A percentile compares a stretch with the other conserved stretches of the same genome.
Evolutionary conservation across 805 yeast genomes (phyloP).

Genomic region (Jamesozyma lodderae): DNA sequence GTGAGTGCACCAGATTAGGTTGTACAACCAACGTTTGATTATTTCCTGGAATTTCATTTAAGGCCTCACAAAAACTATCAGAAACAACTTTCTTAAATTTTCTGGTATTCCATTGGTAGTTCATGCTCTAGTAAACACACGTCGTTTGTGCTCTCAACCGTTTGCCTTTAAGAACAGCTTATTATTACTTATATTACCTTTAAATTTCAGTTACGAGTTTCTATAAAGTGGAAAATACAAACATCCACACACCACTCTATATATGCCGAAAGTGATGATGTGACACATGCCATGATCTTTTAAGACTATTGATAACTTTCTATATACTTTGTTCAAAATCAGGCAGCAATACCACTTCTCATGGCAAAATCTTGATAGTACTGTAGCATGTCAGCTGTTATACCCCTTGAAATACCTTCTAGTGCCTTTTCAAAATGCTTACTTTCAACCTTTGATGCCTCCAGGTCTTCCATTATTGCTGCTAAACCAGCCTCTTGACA

Average conservation of each 20-base stretch:
- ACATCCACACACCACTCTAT: too few relatives aligned
- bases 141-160: too few relatives aligned
- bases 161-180: too few relatives aligned
- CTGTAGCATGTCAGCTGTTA: slow-evolving; percentile 74
- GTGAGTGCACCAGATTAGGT: slow-evolving; percentile 12
- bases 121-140: too few relatives aligned
- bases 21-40: slow-evolving; percentile 21
- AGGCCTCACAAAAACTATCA: slow-evolving; percentile 10
- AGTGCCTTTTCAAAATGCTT: slow-evolving; percentile 70
- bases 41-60: slow-evolving; percentile 11
- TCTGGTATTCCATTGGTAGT: slow-evolving; percentile 21
- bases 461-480: slow-evolving; percentile 76
- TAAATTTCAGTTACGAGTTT: too few relatives aligned
- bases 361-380: slow-evolving; percentile 50
- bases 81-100: slow-evolving; percentile 14
- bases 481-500: slow-evolving; percentile 94
- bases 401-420: slow-evolving; percentile 60
- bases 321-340: background rate
- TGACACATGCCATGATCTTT: too few relatives aligned
- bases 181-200: too few relatives aligned
- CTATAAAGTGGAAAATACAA: too few relatives aligned
- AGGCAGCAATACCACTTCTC: slow-evolving; percentile 33
- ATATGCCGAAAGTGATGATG: too few relatives aligned
- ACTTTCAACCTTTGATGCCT: slow-evolving; percentile 44
- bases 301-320: too few relatives aligned